Conservation (phyloP, 2,329 filamentous ascomycete species). For the Ophiosphaerella narmari region DNA sequence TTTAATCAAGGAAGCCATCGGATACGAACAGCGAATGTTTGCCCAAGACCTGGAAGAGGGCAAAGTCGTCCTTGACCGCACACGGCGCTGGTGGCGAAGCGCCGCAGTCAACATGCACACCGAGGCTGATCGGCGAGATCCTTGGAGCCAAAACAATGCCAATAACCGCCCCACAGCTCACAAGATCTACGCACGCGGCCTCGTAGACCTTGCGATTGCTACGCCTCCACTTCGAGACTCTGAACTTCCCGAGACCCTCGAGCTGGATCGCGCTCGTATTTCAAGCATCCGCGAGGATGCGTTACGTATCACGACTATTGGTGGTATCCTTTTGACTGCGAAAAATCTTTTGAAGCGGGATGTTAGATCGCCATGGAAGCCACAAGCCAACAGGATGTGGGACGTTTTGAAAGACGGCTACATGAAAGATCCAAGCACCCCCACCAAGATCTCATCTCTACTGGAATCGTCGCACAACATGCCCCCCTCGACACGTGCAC, state of each 20-base stretch:
- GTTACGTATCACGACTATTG: conserved; percentile 71
- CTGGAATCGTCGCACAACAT: conserved; percentile 57
- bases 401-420: conserved; percentile 67
- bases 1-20: conserved; percentile 70
- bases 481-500: conserved; percentile 52
- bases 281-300: conserved; percentile 61
- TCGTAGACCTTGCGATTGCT: conserved; percentile 75
- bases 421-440: conserved; percentile 56
- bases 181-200: conserved; percentile 75
- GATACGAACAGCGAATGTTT: conserved; percentile 77
- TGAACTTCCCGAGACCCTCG: conserved; percentile 73
- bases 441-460: conserved; percentile 52
- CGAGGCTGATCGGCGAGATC: conserved; percentile 71
- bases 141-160: conserved; percentile 61
- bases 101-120: conserved; percentile 67
- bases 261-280: conserved; percentile 69
- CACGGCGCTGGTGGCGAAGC: conserved; percentile 68
- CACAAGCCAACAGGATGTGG: conserved; percentile 72
- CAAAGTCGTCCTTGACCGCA: conserved; percentile 60
- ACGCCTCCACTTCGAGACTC: conserved; percentile 60
- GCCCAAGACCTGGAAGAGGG: conserved; percentile 65
- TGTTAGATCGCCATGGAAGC: conserved; percentile 76
- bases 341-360: conserved; percentile 85
- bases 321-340: conserved; percentile 75
- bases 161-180: conserved; percentile 67